Conservation (phyloP, 2,329 filamentous ascomycete genomes). For the Diaporthe sp. region DNA sequence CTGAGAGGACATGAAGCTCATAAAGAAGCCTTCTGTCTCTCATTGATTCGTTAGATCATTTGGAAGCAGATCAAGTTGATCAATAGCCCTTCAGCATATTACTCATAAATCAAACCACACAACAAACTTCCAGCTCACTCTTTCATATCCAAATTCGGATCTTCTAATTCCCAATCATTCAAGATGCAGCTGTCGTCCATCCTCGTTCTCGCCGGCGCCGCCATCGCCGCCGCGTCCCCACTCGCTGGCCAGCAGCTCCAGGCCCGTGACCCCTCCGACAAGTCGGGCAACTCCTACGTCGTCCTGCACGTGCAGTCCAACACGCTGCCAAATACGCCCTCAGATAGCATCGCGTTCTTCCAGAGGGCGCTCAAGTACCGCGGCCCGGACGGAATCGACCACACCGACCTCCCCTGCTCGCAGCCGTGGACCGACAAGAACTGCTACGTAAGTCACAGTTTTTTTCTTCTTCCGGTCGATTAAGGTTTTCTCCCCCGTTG, state of each 20-base stretch:
- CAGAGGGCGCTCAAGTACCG: background rate
- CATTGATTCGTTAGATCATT: background rate
- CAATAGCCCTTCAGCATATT: background rate
- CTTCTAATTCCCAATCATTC: background rate
- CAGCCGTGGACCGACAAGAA: conserved; percentile 8
- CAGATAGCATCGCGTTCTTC: background rate
- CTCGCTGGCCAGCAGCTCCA: background rate
- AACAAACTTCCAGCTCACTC: background rate
- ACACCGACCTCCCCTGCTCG: background rate
- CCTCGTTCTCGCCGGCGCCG: background rate
- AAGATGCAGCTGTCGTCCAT: background rate
- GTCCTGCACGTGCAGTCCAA: background rate
- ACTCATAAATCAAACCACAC: background rate
- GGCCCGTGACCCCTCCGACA: background rate
- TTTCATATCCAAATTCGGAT: background rate
- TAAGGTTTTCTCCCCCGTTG: too few species aligned
- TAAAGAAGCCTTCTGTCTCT: background rate
- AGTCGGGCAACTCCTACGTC: conserved; percentile 12
- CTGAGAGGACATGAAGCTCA: background rate
- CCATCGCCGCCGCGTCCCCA: conserved; percentile 3
- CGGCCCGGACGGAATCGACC: background rate
- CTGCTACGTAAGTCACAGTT: background rate
- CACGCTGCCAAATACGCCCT: background rate
- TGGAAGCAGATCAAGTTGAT: background rate
- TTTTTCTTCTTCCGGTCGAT: too few species aligned